Base-by-base conservation (phyloP, 2,329 filamentous ascomycete species). In the Xylariales sp. region DNA sequence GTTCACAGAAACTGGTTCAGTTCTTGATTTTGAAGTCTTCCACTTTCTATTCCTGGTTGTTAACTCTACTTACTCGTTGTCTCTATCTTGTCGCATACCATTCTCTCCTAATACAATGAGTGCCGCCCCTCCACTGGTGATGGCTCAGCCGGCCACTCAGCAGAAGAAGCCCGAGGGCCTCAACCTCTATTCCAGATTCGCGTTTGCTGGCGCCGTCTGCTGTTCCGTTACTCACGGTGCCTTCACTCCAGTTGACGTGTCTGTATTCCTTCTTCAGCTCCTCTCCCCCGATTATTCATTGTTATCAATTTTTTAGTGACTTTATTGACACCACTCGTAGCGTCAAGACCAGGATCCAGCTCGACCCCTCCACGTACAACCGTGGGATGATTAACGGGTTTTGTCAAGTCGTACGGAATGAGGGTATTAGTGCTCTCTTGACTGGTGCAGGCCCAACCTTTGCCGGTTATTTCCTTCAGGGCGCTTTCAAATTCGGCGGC, bases 211-310 rank as follows among this genome's bases (percentile, higher is more conserved):
- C 72, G 93, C 93, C 57, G 74, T 97, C 76, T 95, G 93, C 83
- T 98, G 93, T 72, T 93, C 90, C 57, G 75, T 97, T 72, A 98
- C 93, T 62, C 93, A 98, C 80, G 93, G 91, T 69, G 85, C 78
- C 61, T 82, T 97, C 59, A 98, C 91, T 55, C 91, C 91, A 62
- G 89, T 98, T 68, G 91, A 98, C 86, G 91, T 98, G 91, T 97
- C 93, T 70, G 90, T 86, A 8, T 17, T 11, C 16, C 11, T 10
- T 17, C 29, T 15, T 30, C 10, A 8, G 10, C 8, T 25, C 8
- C 23, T 25, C n/a, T n/a, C 23, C 23, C 23, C 8, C 23, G n/a
- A 30, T 15, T 15, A 30, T 17, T 8, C 10, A 30, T 11, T 11
- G 29, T 15, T 30, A 39, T 18, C n/a, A 8, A 13, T 5, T 2